Evolutionary conservation across 2,329 filamentous ascomycete species (phyloP).

Genomic region (Sporothrix globosa): DNA sequence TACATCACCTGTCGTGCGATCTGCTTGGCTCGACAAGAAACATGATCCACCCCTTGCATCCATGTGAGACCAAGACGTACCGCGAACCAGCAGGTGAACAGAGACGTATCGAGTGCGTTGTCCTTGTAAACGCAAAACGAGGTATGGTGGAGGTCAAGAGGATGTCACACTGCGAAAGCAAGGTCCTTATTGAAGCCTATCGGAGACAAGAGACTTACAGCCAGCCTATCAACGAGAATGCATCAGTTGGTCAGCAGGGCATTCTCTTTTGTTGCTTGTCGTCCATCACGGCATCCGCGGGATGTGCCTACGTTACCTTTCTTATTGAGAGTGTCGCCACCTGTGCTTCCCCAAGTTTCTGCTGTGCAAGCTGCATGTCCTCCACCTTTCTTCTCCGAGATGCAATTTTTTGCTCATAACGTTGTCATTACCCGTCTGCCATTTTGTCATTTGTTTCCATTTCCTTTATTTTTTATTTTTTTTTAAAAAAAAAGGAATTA

Average conservation of each 20-base stretch:
- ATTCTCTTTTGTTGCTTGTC: not conserved
- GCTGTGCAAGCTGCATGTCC: not conserved
- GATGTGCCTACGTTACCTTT: not conserved
- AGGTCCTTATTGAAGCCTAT: not conserved
- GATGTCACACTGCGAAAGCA: constrained; percentile 8
- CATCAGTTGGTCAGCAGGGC: not conserved
- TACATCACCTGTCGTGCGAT: constrained; percentile 14
- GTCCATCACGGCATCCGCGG: not conserved
- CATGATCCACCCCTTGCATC: constrained; percentile 27
- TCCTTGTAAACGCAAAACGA: constrained; percentile 13
- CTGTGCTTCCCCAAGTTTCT: not conserved
- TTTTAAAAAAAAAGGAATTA: no score
- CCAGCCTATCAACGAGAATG: not conserved
- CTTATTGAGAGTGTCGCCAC: not conserved
- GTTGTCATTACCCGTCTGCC: not conserved
- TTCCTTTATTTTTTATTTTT: no score
- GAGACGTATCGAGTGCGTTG: not conserved
- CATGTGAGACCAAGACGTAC: constrained; percentile 27
- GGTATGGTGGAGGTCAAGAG: not conserved
- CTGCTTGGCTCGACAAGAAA: constrained; percentile 7
- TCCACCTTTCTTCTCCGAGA: not conserved
- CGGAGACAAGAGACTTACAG: not conserved
- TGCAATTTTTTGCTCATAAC: not conserved
- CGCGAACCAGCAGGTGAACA: not conserved
- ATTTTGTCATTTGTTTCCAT: not conserved